phyloP scores from a whole-genome alignment of 2,329 filamentous ascomycete genomes.

The Emmonsia crescens region DNA sequence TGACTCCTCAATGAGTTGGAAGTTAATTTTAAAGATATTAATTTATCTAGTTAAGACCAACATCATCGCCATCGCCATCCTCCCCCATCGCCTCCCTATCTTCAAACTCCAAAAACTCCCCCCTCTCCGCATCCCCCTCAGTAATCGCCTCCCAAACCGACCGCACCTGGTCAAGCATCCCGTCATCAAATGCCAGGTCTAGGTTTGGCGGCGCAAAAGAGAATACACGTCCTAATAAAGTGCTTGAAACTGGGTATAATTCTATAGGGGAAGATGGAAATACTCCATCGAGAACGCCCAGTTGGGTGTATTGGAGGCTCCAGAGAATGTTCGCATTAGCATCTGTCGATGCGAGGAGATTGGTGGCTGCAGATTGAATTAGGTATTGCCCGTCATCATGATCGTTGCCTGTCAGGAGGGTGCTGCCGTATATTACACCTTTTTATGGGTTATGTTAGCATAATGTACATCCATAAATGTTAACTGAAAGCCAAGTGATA shows the following conservation, averaged over 20 bases:
- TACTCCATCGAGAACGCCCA: slow-evolving; percentile 17
- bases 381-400: slow-evolving; percentile 30
- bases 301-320: slow-evolving; percentile 44
- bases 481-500: slow-evolving; percentile 3
- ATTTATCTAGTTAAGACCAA: background rate
- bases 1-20: no score
- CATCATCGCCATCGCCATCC: background rate
- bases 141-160: slow-evolving; percentile 58
- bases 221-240: slow-evolving; percentile 37
- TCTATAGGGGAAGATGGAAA: background rate
- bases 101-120: slow-evolving; percentile 65
- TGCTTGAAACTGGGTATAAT: background rate
- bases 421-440: slow-evolving; percentile 51
- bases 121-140: slow-evolving; percentile 39
- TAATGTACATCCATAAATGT: background rate
- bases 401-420: slow-evolving; percentile 23
- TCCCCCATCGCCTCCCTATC: slow-evolving; percentile 51
- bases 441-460: slow-evolving; percentile 10
- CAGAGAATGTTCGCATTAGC: slow-evolving; percentile 37
- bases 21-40: background rate
- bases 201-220: slow-evolving; percentile 49
- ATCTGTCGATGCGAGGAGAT: slow-evolving; percentile 32
- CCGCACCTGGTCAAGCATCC: slow-evolving; percentile 54
- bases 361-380: slow-evolving; percentile 26
- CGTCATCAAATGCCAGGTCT: slow-evolving; percentile 65